Conservation (phyloP, 1,284 basidiomycete species). For the Puccinia sorghi region DNA sequence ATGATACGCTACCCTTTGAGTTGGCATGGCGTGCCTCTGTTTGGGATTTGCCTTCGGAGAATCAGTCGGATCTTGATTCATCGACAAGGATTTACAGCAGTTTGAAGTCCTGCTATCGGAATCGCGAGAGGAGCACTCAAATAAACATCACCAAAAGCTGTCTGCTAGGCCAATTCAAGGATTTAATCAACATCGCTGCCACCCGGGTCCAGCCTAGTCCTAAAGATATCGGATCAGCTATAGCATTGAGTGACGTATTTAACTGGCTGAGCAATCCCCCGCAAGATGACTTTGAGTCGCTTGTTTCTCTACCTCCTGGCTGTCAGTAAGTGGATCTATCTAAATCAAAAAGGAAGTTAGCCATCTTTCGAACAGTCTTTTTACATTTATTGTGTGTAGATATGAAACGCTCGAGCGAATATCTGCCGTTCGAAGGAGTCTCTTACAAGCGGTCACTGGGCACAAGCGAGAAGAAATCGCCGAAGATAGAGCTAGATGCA, state of each 20-base stretch:
- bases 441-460: constrained; percentile 70
- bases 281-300: constrained; percentile 28
- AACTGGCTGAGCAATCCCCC: constrained; percentile 13
- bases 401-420: constrained; percentile 76
- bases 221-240: constrained; percentile 51
- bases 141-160: constrained; percentile 63
- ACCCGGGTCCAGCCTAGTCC: constrained; percentile 52
- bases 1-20: constrained; percentile 61
- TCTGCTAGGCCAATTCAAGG: constrained; percentile 67
- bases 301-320: constrained; percentile 61
- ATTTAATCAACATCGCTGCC: constrained; percentile 66
- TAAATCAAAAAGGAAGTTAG: constrained; percentile 50
- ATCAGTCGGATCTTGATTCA: constrained; percentile 58
- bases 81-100: constrained; percentile 73
- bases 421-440: constrained; percentile 75
- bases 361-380: not conserved
- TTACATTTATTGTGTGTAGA: constrained; percentile 60
- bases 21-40: constrained; percentile 55
- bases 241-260: constrained; percentile 30
- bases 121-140: constrained; percentile 65
- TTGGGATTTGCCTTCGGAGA: constrained; percentile 53
- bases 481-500: constrained; percentile 66
- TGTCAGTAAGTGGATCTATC: constrained; percentile 66
- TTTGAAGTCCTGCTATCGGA: constrained; percentile 73
- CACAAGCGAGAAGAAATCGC: constrained; percentile 74